Evolutionary conservation across 148 eudicot genomes (phyloP).

Genomic region (Salicornia ramosissima): DNA sequence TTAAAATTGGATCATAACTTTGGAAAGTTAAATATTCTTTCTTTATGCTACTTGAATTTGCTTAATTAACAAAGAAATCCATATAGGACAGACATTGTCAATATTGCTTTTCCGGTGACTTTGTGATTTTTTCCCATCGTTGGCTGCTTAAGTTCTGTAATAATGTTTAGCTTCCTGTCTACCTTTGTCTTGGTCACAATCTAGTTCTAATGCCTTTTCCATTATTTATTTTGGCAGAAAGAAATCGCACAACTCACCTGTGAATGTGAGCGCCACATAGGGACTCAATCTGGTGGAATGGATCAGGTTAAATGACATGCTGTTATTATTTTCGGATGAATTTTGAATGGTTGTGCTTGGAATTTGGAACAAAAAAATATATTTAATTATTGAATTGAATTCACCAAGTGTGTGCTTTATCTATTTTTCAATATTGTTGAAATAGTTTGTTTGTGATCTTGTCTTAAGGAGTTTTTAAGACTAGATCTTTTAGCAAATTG

Average conservation of each 20-base stretch:
- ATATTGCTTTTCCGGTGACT: not conserved
- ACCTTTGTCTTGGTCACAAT: not conserved
- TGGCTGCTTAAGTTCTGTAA: not conserved
- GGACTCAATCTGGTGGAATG: constrained; percentile 99
- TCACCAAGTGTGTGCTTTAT: too few relatives aligned
- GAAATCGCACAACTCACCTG: constrained; percentile 95
- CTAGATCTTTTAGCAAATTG: not conserved
- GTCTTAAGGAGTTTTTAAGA: not conserved
- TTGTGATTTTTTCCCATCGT: not conserved
- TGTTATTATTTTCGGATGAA: not conserved
- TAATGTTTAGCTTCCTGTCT: not conserved
- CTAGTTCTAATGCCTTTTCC: not conserved
- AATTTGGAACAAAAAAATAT: too few relatives aligned
- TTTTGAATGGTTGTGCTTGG: not conserved
- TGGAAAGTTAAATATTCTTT: not conserved
- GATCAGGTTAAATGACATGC: constrained; percentile 57
- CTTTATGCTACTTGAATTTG: constrained; percentile 4
- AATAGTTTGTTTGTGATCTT: not conserved
- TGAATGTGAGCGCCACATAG: constrained; percentile 88
- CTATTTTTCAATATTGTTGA: not conserved
- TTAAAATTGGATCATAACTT: too few relatives aligned
- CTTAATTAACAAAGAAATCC: not conserved
- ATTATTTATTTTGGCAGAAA: constrained; percentile 50
- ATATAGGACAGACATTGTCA: not conserved
- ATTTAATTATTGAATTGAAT: not conserved